These are phyloP conservation scores for Colletotrichum destructivum DNA, from an alignment of 2,329 filamentous ascomycete species.

Conservation along the genomic window DNA sequence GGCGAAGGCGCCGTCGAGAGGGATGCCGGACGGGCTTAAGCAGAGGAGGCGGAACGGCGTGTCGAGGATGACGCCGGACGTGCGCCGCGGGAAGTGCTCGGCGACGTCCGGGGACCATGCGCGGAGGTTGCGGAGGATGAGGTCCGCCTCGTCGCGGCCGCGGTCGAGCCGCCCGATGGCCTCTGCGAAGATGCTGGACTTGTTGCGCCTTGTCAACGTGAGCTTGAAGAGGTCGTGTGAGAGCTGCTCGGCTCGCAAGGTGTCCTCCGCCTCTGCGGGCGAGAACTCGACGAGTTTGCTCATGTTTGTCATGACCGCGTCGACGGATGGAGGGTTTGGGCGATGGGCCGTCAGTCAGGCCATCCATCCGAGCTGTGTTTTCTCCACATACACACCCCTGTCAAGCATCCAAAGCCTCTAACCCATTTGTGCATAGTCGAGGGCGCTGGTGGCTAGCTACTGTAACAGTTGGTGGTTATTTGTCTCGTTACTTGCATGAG, in stretches of 20 bases:
- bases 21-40: background rate
- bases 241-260: conserved; percentile 9
- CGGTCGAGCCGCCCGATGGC: conserved; percentile 5
- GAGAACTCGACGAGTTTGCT: background rate
- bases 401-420: background rate
- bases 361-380: background rate
- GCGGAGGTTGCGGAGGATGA: conserved; percentile 18
- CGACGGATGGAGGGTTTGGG: background rate
- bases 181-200: conserved; percentile 14
- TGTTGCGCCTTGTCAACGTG: conserved; percentile 1
- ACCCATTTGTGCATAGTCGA: background rate
- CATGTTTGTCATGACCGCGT: background rate
- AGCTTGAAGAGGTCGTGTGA: conserved; percentile 14
- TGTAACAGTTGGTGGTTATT: too few relatives aligned
- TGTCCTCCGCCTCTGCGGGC: background rate
- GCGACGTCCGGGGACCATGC: conserved; percentile 11
- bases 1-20: background rate
- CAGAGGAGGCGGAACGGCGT: conserved; percentile 27
- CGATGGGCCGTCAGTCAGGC: background rate
- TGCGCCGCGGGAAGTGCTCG: conserved; percentile 10
- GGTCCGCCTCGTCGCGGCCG: conserved; percentile 3
- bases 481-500: too few relatives aligned
- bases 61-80: conserved; percentile 16
- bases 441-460: too few relatives aligned
- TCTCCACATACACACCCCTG: background rate